Conservation (phyloP, 176 grass and related monocot genomes). For the Bolboschoenus planiculmis region DNA sequence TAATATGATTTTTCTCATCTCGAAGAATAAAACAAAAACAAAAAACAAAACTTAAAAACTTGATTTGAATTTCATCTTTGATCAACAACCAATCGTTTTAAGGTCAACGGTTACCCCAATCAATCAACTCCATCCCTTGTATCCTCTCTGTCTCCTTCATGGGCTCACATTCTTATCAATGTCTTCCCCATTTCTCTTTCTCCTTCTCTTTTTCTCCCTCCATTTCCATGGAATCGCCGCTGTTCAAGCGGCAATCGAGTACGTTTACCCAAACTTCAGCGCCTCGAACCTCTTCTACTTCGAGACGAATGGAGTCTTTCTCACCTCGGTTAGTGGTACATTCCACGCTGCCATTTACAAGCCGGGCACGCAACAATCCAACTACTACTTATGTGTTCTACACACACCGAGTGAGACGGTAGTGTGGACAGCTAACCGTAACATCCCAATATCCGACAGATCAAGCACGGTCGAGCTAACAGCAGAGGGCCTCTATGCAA, state of each 20-base stretch:
- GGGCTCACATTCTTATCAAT: conserved; percentile 35
- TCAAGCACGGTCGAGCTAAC: conserved; percentile 34
- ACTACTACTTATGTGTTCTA: conserved; percentile 45
- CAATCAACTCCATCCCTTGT: conserved; percentile 18
- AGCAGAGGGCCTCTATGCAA: background rate
- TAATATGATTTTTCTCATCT: background rate
- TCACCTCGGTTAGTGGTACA: conserved; percentile 29
- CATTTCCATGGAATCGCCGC: background rate
- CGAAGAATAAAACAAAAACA: background rate
- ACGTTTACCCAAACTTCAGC: conserved; percentile 33
- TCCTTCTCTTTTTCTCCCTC: conserved; percentile 1
- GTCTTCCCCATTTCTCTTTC: conserved; percentile 14
- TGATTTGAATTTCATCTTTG: background rate
- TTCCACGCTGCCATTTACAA: conserved; percentile 52
- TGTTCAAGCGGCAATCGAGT: conserved; percentile 22
- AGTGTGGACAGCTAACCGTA: conserved; percentile 57
- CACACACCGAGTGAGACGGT: conserved; percentile 42
- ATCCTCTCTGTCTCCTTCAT: conserved; percentile 22
- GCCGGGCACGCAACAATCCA: conserved; percentile 20
- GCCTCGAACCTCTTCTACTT: conserved; percentile 50
- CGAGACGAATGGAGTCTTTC: conserved; percentile 40
- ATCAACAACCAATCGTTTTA: background rate
- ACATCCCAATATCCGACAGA: conserved; percentile 38
- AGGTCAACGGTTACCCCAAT: conserved; percentile 9
- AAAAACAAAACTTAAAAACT: background rate